phyloP scores from a whole-genome alignment of 2,329 filamentous ascomycete genomes.

The Grosmannia clavigera region DNA sequence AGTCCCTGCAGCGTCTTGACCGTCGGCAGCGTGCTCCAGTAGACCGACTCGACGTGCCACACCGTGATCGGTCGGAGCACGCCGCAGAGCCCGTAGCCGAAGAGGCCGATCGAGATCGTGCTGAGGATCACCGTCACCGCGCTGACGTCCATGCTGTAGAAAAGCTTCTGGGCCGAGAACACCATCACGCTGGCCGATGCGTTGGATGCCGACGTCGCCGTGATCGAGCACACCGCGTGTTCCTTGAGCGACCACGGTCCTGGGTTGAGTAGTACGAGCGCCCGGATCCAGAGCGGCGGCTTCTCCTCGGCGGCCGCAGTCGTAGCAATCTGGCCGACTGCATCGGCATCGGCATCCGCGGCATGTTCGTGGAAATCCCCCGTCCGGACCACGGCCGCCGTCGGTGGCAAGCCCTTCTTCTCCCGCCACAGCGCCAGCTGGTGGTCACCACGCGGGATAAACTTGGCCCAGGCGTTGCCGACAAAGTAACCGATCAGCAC shows the following conservation, averaged over 20 bases:
- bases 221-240: constrained; percentile 40
- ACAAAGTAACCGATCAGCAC: constrained; percentile 44
- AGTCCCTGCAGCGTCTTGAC: constrained; percentile 42
- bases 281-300: constrained; percentile 26
- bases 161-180: constrained; percentile 37
- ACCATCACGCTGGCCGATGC: constrained; percentile 28
- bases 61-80: constrained; percentile 40
- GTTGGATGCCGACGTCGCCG: constrained; percentile 40
- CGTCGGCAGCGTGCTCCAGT: constrained; percentile 39
- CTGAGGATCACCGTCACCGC: constrained; percentile 33
- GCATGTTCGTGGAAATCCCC: too few relatives aligned
- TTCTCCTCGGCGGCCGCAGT: constrained; percentile 13
- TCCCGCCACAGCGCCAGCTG: constrained; percentile 33
- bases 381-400: too few relatives aligned
- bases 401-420: neutral
- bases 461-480: constrained; percentile 33
- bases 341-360: too few relatives aligned
- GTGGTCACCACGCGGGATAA: constrained; percentile 40
- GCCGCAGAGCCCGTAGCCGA: constrained; percentile 42
- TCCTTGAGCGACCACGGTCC: constrained; percentile 43
- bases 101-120: constrained; percentile 40
- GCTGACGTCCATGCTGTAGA: constrained; percentile 35
- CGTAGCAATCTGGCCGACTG: neutral
- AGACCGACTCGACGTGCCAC: constrained; percentile 43
- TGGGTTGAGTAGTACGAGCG: constrained; percentile 34